A percentile compares a stretch with the other conserved stretches of the same genome.
These are phyloP conservation scores for Fusarium ramigenum DNA, from an alignment of 2,329 filamentous ascomycete genomes.

Conservation along the genomic window DNA sequence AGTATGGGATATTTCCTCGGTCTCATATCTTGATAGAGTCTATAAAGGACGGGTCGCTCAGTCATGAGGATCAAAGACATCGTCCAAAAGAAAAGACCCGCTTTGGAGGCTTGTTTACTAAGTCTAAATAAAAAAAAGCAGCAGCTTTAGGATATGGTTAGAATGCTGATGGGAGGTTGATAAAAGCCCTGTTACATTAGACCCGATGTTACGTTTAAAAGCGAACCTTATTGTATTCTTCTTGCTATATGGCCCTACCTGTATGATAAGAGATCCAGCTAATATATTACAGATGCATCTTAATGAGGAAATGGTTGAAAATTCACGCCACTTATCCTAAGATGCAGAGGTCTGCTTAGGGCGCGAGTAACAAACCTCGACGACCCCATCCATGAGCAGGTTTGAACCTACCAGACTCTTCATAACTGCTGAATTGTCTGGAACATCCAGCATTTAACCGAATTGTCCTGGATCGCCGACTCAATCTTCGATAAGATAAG, in stretches of 20 bases:
- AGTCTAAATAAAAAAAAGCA: background rate
- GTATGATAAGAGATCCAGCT: accelerated
- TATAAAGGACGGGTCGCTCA: background rate
- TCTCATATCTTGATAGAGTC: background rate
- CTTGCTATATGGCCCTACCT: background rate
- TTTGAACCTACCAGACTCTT: background rate
- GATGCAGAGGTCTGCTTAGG: background rate
- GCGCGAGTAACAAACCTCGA: too few species aligned
- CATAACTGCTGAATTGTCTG: too few species aligned
- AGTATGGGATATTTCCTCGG: background rate
- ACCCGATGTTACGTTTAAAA: background rate
- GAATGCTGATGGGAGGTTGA: too few species aligned
- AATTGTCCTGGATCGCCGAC: accelerated
- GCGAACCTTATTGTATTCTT: background rate
- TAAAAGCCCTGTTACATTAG: too few species aligned
- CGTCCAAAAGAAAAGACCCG: background rate
- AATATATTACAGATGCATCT: too few species aligned
- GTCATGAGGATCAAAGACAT: background rate
- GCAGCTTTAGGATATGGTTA: background rate
- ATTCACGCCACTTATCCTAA: background rate
- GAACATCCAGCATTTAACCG: background rate
- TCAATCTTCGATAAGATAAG: background rate
- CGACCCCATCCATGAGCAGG: accelerated
- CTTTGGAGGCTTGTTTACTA: background rate
- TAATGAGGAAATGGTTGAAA: background rate